A percentile compares a stretch with the other conserved stretches of the same genome.
phyloP scores from a whole-genome alignment of 2,329 filamentous ascomycete species.

The Fusarium decemcellulare region DNA sequence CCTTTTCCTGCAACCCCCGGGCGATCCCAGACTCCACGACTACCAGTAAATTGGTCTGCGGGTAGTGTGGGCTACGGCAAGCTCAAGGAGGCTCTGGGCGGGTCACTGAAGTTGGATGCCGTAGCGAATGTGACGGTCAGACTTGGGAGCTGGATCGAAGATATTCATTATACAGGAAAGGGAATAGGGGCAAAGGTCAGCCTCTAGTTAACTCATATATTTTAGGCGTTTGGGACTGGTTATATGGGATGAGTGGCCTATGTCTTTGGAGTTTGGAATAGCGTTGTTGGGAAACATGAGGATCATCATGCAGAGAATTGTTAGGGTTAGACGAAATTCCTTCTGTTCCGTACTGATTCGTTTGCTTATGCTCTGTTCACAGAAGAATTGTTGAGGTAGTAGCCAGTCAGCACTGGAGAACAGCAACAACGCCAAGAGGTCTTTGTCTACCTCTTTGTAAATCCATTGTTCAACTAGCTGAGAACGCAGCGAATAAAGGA shows the following conservation, averaged over 20 bases:
- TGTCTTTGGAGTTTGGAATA: conserved; percentile 14
- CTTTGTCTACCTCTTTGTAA: no score
- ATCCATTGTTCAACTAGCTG: no score
- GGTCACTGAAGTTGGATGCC: conserved; percentile 83
- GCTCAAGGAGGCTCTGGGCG: conserved; percentile 84
- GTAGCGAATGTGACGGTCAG: conserved; percentile 81
- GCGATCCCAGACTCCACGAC: conserved; percentile 76
- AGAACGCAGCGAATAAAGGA: no score
- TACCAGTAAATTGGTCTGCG: conserved; percentile 87
- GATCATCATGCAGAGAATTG: conserved; percentile 7
- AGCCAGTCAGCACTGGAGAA: no score
- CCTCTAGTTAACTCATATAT: conserved; percentile 39
- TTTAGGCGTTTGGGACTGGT: conserved; percentile 23
- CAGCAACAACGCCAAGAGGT: no score
- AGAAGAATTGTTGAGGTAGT: no score
- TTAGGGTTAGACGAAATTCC: conserved; percentile 24
- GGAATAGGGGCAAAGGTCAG: conserved; percentile 76
- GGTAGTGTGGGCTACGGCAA: conserved; percentile 87
- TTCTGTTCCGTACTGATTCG: background rate
- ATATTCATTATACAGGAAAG: conserved; percentile 77
- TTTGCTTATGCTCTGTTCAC: no score
- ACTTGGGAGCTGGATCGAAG: conserved; percentile 82
- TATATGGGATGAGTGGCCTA: conserved; percentile 3
- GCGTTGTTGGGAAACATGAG: background rate
- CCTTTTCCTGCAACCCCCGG: conserved; percentile 86